phyloP scores from a whole-genome alignment of 768 basidiomycete genomes.

The Serendipita indica region DNA sequence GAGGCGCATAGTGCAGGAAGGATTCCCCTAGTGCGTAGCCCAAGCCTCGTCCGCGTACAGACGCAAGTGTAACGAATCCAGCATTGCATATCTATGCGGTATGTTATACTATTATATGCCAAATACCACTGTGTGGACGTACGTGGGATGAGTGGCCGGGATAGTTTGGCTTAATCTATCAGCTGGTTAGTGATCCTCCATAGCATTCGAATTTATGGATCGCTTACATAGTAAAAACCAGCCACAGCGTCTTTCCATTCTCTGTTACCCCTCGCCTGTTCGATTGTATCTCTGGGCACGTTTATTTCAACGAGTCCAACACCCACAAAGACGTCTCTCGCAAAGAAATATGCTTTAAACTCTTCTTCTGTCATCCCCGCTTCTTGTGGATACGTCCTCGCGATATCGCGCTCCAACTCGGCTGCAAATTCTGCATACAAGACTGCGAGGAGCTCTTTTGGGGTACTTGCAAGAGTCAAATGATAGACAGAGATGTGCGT shows the following conservation, averaged over 20 bases:
- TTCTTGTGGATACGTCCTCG: conserved; percentile 71
- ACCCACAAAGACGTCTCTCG: conserved; percentile 60
- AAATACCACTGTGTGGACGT: conserved; percentile 23
- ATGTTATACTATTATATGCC: not conserved
- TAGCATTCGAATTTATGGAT: not conserved
- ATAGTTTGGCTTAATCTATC: conserved; percentile 71
- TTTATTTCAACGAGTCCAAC: conserved; percentile 26
- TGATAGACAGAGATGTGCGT: conserved; percentile 36
- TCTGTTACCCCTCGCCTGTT: conserved; percentile 33
- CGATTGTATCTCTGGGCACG: conserved; percentile 21
- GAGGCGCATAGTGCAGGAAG: conserved; percentile 68
- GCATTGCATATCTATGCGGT: conserved; percentile 66
- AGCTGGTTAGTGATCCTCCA: conserved; percentile 8
- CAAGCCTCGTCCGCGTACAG: conserved; percentile 47
- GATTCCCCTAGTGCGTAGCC: conserved; percentile 61
- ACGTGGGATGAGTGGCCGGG: conserved; percentile 84
- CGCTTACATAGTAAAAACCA: conserved; percentile 53
- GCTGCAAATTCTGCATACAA: conserved; percentile 49
- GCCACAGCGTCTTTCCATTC: conserved; percentile 56
- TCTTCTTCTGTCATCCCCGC: conserved; percentile 30
- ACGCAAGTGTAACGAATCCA: conserved; percentile 65
- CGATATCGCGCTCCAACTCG: conserved; percentile 53
- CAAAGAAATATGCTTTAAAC: conserved; percentile 67
- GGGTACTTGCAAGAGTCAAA: conserved; percentile 30
- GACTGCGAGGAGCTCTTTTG: conserved; percentile 43